phyloP scores from a whole-genome alignment of 2,329 filamentous ascomycete species.

The Colletotrichum neosansevieriae region DNA sequence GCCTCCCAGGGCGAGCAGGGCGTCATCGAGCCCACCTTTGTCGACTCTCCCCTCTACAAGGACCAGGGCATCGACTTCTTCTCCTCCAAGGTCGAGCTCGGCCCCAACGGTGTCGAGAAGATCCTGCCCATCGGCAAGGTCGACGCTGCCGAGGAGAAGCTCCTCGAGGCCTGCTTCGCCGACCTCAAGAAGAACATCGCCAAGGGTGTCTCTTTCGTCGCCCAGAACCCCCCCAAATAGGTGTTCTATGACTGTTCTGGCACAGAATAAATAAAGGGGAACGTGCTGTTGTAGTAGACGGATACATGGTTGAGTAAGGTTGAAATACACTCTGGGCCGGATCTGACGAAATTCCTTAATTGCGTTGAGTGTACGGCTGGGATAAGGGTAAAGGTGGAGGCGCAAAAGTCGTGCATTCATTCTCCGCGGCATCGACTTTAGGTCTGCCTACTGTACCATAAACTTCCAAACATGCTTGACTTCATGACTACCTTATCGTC shows the following conservation, averaged over 20 bases:
- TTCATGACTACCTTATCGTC: constrained; percentile 12
- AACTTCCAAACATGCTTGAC: constrained; percentile 37
- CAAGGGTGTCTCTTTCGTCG: constrained; percentile 80
- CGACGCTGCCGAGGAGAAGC: constrained; percentile 87
- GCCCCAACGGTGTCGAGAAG: constrained; percentile 95
- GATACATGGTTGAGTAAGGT: constrained; percentile 38
- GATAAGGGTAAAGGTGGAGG: constrained; percentile 32
- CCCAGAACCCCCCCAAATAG: constrained; percentile 72
- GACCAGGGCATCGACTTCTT: constrained; percentile 98
- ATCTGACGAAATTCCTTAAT: constrained; percentile 15
- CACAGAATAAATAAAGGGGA: constrained; percentile 10
- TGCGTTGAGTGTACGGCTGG: constrained; percentile 24
- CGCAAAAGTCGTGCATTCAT: constrained; percentile 37
- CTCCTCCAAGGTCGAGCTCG: constrained; percentile 93
- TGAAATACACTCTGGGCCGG: constrained; percentile 30
- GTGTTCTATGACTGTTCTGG: constrained; percentile 16
- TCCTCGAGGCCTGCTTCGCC: constrained; percentile 85
- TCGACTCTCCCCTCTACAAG: constrained; percentile 98
- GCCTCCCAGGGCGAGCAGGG: constrained; percentile 94
- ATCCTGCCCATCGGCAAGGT: constrained; percentile 89
- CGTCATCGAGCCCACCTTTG: constrained; percentile 94
- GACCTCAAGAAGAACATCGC: constrained; percentile 96
- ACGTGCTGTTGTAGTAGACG: constrained; percentile 22
- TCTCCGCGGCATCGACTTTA: constrained; percentile 34
- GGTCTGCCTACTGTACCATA: constrained; percentile 41